A percentile compares a stretch with the other conserved stretches of the same genome.
Evolutionary conservation across 129 eudicot genomes (phyloP).

Genomic region (Glebionis coronaria): DNA sequence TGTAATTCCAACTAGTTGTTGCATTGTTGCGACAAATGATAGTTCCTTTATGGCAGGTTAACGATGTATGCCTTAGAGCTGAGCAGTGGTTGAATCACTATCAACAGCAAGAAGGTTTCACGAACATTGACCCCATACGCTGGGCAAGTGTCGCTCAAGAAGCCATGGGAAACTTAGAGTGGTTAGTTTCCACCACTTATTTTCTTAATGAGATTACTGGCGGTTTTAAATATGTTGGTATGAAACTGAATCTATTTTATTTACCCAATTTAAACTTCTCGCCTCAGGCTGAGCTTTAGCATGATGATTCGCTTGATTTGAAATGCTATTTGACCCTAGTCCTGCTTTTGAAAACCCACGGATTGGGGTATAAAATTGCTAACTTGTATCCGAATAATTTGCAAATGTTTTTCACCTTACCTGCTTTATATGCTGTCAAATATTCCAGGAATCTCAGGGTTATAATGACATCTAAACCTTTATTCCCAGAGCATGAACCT

Average conservation of each 20-base stretch:
- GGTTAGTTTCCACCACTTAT: conserved; percentile 36
- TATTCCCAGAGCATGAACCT: conserved; percentile 22
- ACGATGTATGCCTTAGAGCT: conserved; percentile 48
- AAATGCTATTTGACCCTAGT: too few species aligned
- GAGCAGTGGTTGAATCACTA: conserved; percentile 48
- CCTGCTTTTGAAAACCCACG: too few species aligned
- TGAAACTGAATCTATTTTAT: background rate
- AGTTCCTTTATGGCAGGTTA: conserved; percentile 36
- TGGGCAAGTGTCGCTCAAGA: conserved; percentile 30
- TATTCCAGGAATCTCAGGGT: conserved; percentile 52
- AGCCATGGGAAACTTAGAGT: conserved; percentile 39
- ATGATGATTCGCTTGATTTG: too few species aligned
- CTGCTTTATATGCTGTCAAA: background rate
- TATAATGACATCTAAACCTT: conserved; percentile 38
- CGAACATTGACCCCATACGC: conserved; percentile 45
- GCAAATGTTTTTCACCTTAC: background rate
- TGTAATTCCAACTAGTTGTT: too few species aligned
- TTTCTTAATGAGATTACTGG: too few species aligned
- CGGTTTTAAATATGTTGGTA: too few species aligned
- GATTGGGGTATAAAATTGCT: too few species aligned
- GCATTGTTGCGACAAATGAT: too few species aligned
- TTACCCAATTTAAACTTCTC: background rate
- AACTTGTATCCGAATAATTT: background rate
- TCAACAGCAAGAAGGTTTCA: too few species aligned
- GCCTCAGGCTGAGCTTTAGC: background rate